Conservation (phyloP, 2,329 filamentous ascomycete genomes). For the Diaporthe ampelina region DNA sequence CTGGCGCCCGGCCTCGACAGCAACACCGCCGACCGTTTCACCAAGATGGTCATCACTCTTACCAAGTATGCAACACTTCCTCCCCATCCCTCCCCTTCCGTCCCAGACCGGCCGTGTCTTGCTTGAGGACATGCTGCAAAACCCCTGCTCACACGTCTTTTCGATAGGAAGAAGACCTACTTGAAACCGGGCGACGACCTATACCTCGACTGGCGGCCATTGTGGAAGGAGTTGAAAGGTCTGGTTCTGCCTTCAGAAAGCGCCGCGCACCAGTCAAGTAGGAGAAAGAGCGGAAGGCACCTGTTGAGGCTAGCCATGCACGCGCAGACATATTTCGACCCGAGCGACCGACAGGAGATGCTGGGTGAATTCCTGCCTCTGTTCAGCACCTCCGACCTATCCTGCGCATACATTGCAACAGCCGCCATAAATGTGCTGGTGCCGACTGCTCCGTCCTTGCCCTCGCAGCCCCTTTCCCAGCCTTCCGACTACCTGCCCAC, state of each 20-base stretch:
- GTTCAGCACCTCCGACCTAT: conserved; percentile 93
- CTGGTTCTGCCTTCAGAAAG: conserved; percentile 90
- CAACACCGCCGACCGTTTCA: conserved; percentile 86
- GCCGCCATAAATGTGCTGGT: conserved; percentile 89
- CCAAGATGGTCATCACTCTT: conserved; percentile 95
- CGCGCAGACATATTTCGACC: conserved; percentile 92
- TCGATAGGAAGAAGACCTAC: conserved; percentile 88
- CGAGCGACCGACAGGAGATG: conserved; percentile 85
- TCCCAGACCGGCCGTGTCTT: not conserved
- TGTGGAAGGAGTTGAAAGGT: conserved; percentile 93
- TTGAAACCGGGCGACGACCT: conserved; percentile 91
- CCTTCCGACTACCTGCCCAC: conserved; percentile 92
- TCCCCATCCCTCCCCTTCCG: not conserved
- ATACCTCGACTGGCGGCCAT: conserved; percentile 90
- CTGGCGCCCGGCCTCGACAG: conserved; percentile 91
- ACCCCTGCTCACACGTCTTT: conserved; percentile 47
- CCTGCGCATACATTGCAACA: conserved; percentile 93
- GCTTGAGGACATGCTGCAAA: not conserved
- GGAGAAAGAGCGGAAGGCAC: conserved; percentile 71
- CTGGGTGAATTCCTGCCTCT: conserved; percentile 85
- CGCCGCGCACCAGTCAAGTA: conserved; percentile 71
- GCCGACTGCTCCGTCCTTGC: conserved; percentile 84
- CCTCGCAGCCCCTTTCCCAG: conserved; percentile 80
- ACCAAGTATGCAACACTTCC: conserved; percentile 78
- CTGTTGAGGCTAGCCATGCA: conserved; percentile 92